These are phyloP conservation scores for Metarhizium guizhouense DNA, from an alignment of 2,329 filamentous ascomycete genomes.

Conservation along the genomic window DNA sequence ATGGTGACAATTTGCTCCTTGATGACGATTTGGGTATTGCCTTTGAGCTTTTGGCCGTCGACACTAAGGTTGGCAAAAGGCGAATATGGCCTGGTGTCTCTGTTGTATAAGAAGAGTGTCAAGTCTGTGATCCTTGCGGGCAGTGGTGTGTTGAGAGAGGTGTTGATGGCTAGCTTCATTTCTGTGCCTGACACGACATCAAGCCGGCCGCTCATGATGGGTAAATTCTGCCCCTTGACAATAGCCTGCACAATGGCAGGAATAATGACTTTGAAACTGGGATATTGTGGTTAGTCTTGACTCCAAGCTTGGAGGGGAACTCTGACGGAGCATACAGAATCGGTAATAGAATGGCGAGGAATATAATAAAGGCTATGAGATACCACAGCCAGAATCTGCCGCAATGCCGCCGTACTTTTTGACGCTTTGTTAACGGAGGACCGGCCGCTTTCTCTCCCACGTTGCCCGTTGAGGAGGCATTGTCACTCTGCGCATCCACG, in stretches of 20 bases:
- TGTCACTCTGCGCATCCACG: not conserved
- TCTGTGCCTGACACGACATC: slow-evolving; percentile 21
- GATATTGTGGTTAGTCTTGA: slow-evolving; percentile 2
- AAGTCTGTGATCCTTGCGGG: slow-evolving; percentile 28
- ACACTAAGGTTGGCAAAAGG: slow-evolving; percentile 14
- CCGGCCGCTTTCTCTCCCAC: slow-evolving; percentile 5
- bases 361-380: slow-evolving; percentile 27
- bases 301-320: not conserved
- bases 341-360: slow-evolving; percentile 35
- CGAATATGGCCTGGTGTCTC: slow-evolving; percentile 14
- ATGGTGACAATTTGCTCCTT: slow-evolving; percentile 25
- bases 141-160: slow-evolving; percentile 28
- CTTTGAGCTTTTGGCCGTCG: slow-evolving; percentile 17
- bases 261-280: slow-evolving; percentile 36
- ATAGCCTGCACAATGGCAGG: slow-evolving; percentile 37
- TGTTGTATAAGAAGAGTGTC: slow-evolving; percentile 31
- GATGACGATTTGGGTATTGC: slow-evolving; percentile 27
- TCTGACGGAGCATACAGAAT: slow-evolving; percentile 28
- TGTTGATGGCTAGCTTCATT: slow-evolving; percentile 27
- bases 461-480: slow-evolving; percentile 3
- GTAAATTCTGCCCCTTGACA: slow-evolving; percentile 30
- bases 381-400: slow-evolving; percentile 35
- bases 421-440: slow-evolving; percentile 15
- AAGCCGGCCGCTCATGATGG: slow-evolving; percentile 27
- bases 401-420: slow-evolving; percentile 31